These are phyloP conservation scores for Haplographium delicatum DNA, from an alignment of 495 filamentous ascomycete genomes.

Conservation along the genomic window DNA sequence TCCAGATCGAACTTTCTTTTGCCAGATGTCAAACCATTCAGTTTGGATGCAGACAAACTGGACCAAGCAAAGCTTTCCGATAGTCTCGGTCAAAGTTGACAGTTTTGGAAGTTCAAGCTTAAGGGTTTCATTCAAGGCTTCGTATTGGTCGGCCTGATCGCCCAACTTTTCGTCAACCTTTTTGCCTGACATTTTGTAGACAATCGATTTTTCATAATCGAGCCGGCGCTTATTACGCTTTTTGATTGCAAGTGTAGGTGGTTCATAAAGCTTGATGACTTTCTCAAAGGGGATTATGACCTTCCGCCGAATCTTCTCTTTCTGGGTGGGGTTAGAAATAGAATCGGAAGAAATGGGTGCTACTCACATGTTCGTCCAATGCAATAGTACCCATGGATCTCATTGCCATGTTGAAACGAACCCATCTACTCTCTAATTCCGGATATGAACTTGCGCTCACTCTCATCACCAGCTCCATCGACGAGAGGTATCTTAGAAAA, in stretches of 20 bases:
- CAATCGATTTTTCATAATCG: constrained; percentile 67
- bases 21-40: constrained; percentile 73
- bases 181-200: constrained; percentile 68
- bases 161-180: constrained; percentile 75
- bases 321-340: constrained; percentile 37
- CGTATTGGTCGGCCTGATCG: constrained; percentile 79
- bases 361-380: constrained; percentile 79
- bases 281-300: constrained; percentile 84
- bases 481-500: constrained; percentile 62
- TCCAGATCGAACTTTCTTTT: constrained; percentile 69
- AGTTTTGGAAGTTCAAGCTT: constrained; percentile 90
- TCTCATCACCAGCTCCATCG: constrained; percentile 62
- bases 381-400: constrained; percentile 72
- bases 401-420: constrained; percentile 72
- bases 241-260: constrained; percentile 78
- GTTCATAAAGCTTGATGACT: constrained; percentile 72
- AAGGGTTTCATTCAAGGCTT: constrained; percentile 82
- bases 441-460: constrained; percentile 56
- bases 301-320: constrained; percentile 67
- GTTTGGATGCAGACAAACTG: constrained; percentile 79
- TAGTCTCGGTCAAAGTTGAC: constrained; percentile 67
- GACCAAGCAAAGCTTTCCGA: constrained; percentile 72
- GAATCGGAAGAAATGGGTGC: constrained; percentile 10
- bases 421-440: constrained; percentile 89
- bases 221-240: constrained; percentile 85